Percentiles rank a stretch among this genome's conserved stretches.
Conservation (phyloP, 768 basidiomycete genomes). For the Coprinopsis sp. region DNA sequence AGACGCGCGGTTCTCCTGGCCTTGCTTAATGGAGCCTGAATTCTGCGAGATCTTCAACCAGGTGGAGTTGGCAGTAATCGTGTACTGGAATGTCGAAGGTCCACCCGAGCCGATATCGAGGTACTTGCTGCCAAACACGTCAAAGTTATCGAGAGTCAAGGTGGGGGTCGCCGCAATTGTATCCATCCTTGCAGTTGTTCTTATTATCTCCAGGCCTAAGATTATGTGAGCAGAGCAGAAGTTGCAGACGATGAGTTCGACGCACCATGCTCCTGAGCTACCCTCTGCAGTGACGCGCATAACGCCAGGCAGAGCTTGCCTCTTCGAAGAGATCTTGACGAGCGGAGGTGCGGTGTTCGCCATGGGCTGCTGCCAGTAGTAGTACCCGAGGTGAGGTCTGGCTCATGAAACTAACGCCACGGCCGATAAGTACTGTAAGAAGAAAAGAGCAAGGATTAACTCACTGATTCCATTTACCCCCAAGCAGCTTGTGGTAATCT, state of each 20-base stretch:
- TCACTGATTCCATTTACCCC: constrained; percentile 67
- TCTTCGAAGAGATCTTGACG: constrained; percentile 47
- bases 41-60: constrained; percentile 50
- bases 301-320: constrained; percentile 54
- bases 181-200: constrained; percentile 47
- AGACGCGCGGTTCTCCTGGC: constrained; percentile 46
- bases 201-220: constrained; percentile 63
- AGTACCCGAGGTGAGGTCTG: constrained; percentile 64
- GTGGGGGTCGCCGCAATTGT: constrained; percentile 47
- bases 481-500: constrained; percentile 53
- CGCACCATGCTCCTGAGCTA: constrained; percentile 54
- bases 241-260: background rate
- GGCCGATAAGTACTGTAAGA: background rate
- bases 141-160: constrained; percentile 52
- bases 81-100: constrained; percentile 53
- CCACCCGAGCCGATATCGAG: constrained; percentile 63
- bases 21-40: constrained; percentile 42
- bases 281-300: constrained; percentile 64
- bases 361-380: constrained; percentile 73
- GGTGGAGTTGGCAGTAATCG: constrained; percentile 39
- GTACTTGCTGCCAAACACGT: constrained; percentile 47
- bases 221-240: too few species aligned
- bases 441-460: constrained; percentile 13
- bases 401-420: constrained; percentile 55
- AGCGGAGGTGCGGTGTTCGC: constrained; percentile 55